Evolutionary conservation across 2,329 filamentous ascomycete species (phyloP), one percentile per base, ranked within the genome.

Genomic region (Ophiosphaerella herpotricha): DNA sequence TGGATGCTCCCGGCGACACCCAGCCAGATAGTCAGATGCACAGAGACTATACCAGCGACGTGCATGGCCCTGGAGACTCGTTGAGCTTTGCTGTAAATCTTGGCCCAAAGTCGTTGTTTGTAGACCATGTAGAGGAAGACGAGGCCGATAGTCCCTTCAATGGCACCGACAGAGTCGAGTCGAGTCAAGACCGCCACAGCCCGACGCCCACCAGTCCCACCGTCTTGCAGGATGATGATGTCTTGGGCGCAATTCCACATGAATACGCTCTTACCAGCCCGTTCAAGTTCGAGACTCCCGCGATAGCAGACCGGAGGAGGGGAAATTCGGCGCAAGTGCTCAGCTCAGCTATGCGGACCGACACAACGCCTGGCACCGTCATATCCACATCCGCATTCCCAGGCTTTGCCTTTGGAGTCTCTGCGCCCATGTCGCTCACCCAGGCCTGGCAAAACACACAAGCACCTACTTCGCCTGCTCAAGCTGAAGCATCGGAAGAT

Each of bases 21-120:
- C 78, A 80, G 63, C 71, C 73, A 21, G 75, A 77, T 46, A 77
- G 76, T 45, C 77, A 80, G 55, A 73, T 78, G 39, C 76, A 77
- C 59, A 73, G 64, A 39, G 61, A 75, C 18, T 76, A 64, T 52
- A 71, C 67, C 38, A 75, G 72, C 35, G 64, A 56, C 23, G 49
- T 66, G 21, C 58, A 48, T 14, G 55, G 49, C 35, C 52, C 46
- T 34, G 53, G 50, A 38, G 55, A 52, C 21, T 54, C 39, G 7
- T 12, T 36, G 5, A 24, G 16, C 7, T 16, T 18, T 52, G 34
- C 36, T 51, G 54, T 34, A 34, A 36, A 39, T 37, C 16, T 39
- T 42, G 12, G 41, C 18, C 45, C 63, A 42, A 50, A 55, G 42
- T 67, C 63, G 31, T 54, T 66, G 14, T 63, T 65, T 24, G 23